Base-by-base conservation (phyloP, 257 asterid genomes). In the Gentiana straminea region DNA sequence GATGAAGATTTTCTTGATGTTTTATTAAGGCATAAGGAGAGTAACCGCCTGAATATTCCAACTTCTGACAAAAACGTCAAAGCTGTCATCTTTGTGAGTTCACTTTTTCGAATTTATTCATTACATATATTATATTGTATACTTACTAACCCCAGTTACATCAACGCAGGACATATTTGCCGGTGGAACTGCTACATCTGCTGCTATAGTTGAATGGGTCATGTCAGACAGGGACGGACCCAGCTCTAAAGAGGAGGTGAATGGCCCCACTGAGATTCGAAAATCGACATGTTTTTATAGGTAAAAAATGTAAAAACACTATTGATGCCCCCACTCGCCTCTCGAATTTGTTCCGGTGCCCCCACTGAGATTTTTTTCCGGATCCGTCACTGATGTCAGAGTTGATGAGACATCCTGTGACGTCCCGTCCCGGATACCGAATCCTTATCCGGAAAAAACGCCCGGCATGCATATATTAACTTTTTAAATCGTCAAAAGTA, bases 51-150 rank as follows among this genome's bases (percentile, higher is more conserved):
- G 15, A 43, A 43, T n/a, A 45, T 62, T 32, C 50, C 59, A 2
- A 32, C 52, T 43, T 39, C 59, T 1, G 13, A 12, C 33, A 34
- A 41, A 49, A 62, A 62, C 59, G 33, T 62, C 59, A 62, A 62
- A 52, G 58, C 66, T 9, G 49, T 41, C 11, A 32, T 62, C 7
- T 37, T 39, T 41, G 66, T 39, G 7, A 39, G 44, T 39, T 39
- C 8, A 5, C 45, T 39, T 39, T 8, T 39, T 39, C 52, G 24
- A 24, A 24, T 24, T 24, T 24, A 0, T 15, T 24, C 52, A 5
- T 0, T 12, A 13, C 1, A 24, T 24, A 24, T 24, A 24, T 24
- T 24, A 24, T 24, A 24, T 24, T 24, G 24, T 24, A 24, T 24
- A 24, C 24, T 24, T 24, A 24, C 24, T 24, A 24, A 24, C 24